Base-by-base conservation (phyloP, 1,139 yeast genomes). In the Geotrichum carabidarum region DNA sequence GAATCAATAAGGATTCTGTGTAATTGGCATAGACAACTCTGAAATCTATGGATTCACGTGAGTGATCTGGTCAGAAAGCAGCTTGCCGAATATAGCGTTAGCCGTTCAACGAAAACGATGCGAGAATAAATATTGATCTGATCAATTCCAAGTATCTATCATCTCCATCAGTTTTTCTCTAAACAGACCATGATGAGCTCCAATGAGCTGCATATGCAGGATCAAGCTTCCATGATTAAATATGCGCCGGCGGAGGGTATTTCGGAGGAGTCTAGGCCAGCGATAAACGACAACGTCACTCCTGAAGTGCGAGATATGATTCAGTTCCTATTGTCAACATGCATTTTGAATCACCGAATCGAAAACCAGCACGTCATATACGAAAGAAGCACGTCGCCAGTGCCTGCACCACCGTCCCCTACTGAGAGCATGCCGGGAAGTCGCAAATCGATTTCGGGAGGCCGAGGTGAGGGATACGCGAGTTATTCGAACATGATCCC, bases 301-400 rank as follows among this genome's bases (percentile, higher is more conserved):
- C 38, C 47, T 14, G 47, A 44, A 44, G 47, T 32, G 8, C 47
- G 47, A 8, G 47, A 44, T 12, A 32, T 44, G 38, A 14, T 44
- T 12, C 22, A 31, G 15, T 46, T 44, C 27, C 31, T 50, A 12
- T 32, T 47, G n/a, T 15, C 43, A 9, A 44, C 42, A 2, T 44
- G 53, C 45, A 44, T 50, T 27, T 27, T 50, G 7, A 41, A 50
- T 38, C 49, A 50, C 32, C 41, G 53, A 43, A 44, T 50, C 15
- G 53, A 44, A 35, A 50, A 44, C 36, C 53, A 50, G 36, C 27
- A 27, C 7, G 37, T 31, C 8, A 37, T 50, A 15, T 30, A 31
- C 47, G 44, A 42, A 22, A 41, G 37, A 11, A 27, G 30, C 12
- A 22, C 38, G 9, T 44, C 47, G 7, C 47, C 37, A 12, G 38